Evolutionary conservation across 352 stramenopile genomes (phyloP), one percentile per base, ranked within the genome.

Genomic region (Pythium dissimile): DNA sequence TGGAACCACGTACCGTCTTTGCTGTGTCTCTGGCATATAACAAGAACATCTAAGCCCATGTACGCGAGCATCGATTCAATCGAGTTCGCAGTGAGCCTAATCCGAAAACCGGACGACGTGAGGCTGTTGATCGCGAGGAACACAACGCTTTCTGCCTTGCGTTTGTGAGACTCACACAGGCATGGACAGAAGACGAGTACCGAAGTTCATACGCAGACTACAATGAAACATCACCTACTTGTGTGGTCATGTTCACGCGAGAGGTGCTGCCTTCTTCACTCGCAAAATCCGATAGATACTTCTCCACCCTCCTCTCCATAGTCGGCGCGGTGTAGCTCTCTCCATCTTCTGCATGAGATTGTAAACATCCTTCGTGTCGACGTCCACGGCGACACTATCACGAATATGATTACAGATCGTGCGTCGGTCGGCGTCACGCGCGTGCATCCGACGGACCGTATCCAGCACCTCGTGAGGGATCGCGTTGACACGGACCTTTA

Each of bases 321-420:
- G 34, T 47, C 16, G 21, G 34, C 7, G 37, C 49, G 2, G 49
- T 47, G 27, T 51, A 41, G n/a, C 13, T 34, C 28, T 59, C 20
- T 43, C 30, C n/a, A 43, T 49, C 24, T 47, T 34, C 24, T 47
- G 30, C 30, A 71, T 42, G 26, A 76, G 48, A 44, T 73, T 76
- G 62, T 73, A 65, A 34, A 73, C 57, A 50, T 76, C 68, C 53
- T 73, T 73, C 68, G 73, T 76, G 46, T 50, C 50, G 24, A 61
- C 57, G 32, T 68, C 44, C n/a, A 63, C 44, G 27, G 46, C 26
- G 21, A 60, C 64, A 64, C 64, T 68, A 45, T 72, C 64, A 15
- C 68, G 41, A 26, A 75, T 75, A 48, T 72, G 72, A 51, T 75
- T 58, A 23, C 62, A 57, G 54, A 75, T 75, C 51, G 66, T 68